Base-by-base conservation (phyloP, 148 eudicot species). In the Simmondsia chinensis region DNA sequence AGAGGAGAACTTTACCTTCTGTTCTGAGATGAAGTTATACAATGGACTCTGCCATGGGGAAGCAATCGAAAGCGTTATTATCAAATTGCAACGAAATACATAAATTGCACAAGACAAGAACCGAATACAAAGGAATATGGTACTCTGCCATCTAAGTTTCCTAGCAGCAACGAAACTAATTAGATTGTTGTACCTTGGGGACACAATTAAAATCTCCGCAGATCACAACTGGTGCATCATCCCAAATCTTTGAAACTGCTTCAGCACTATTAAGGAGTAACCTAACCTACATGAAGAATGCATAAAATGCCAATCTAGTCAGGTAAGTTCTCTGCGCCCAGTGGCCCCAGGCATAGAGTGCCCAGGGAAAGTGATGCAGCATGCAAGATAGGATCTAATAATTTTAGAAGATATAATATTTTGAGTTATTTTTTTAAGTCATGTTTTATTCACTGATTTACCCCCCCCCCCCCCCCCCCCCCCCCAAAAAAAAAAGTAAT, bases 131-230 rank as follows among this genome's bases (percentile, higher is more conserved):
- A n/a, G n/a, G n/a, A n/a, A n/a, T n/a, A n/a, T n/a, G n/a, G n/a
- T n/a, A n/a, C n/a, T n/a, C n/a, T n/a, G n/a, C n/a, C n/a, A n/a
- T n/a, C n/a, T 41, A 48, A 24, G 12, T 10, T 20, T 38, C 20
- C 20, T 38, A 2, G 3, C 11, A 38, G 2, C 6, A 24, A 19
- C n/a, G 24, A 37, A 22, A 52, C 27, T 11, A 24, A 21, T 17
- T 35, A 31, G 54, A 11, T 9, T 15, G 15, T 21, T 41, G 50
- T 61, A 86, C 99, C 89, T 81, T 72, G 20, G 99, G 99, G 24
- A 83, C 77, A 59, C 77, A 74, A 69, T 91, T 91, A 47, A 82
- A 86, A 77, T 91, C 99, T 33, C 99, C 99, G 62, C 94, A 91
- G 33, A 91, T 50, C 50, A 91, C 75, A 33, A 91, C 63, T 33